Base-by-base conservation (phyloP, 2,329 filamentous ascomycete species). In the Epichloe gansuensis region DNA sequence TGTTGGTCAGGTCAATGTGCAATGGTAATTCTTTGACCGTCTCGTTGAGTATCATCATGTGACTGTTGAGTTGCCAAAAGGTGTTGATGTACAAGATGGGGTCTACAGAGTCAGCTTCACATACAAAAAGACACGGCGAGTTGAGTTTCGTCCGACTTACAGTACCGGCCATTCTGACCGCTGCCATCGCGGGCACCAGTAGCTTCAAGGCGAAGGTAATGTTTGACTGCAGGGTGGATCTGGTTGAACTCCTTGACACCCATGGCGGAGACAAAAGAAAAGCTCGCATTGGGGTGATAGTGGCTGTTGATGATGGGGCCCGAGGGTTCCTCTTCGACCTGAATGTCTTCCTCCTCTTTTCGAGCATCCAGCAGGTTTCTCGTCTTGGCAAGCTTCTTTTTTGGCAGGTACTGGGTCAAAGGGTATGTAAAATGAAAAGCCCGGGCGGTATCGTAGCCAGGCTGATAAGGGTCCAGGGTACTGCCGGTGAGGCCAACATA, bases 201-300 rank as follows among this genome's bases (percentile, higher is more conserved):
- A 2, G 79, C 68, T 66, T 97, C 93, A 35, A 95, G 76, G 45
- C 82, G 82, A 39, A 96, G 72, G 64, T 86, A 93, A 61, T 89
- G 84, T 50, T 84, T 81, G 52, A 87, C 72, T 1, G 88, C 86
- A 1, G 87, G 85, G 56, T 87, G 83, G 58, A 90, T 73, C 51
- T 74, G 72, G 23, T 75, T 73, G 58, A 82, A 89, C 31, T 77
- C 76, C 63, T 87, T 74, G 6, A 84, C 75, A 23, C 89, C 90
- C 41, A 83, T 74, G 60, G 89, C 84, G 3, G 90, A 89, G 48
- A 98, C 80, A 61, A 97, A 82, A 5, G 89, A 87, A 55, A 98
- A 74, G 49, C 87, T 94, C 60, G 94, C 85, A 68, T 98, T 98
- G 6, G 93, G 87, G 68, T 98, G 93, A 66, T 96, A 98, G 72